phyloP scores from a whole-genome alignment of 352 stramenopile species.

The Globisporangium orthogonon region DNA sequence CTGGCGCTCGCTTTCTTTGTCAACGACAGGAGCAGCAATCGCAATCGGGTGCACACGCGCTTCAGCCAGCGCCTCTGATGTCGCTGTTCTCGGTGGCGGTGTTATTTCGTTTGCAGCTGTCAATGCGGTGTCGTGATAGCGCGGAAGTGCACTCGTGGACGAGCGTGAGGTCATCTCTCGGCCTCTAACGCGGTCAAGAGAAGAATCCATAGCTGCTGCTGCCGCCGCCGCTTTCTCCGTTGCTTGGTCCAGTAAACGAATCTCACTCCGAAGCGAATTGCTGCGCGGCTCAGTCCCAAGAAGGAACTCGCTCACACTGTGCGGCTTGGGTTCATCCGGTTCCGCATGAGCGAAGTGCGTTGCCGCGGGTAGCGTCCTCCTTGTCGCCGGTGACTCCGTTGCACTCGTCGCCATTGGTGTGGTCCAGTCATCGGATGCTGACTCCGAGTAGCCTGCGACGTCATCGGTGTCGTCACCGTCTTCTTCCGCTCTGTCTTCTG shows the following conservation, averaged over 20 bases:
- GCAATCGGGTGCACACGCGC: constrained; percentile 26
- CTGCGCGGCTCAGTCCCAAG: constrained; percentile 1
- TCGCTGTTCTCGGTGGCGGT: neutral
- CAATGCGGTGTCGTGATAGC: neutral
- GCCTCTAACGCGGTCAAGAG: no score
- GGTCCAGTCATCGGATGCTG: neutral
- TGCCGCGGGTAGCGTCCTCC: no score
- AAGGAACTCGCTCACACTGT: constrained; percentile 4
- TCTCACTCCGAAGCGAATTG: constrained; percentile 7
- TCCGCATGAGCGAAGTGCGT: neutral
- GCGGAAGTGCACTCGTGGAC: neutral
- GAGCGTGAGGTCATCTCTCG: neutral
- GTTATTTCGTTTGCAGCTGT: neutral
- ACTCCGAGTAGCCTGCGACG: neutral
- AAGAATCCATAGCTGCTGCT: neutral
- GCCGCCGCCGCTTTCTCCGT: constrained; percentile 2
- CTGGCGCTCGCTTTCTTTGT: constrained; percentile 10
- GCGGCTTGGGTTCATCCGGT: neutral
- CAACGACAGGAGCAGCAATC: constrained; percentile 1
- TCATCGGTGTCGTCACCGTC: constrained; percentile 5
- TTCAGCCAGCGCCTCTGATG: neutral
- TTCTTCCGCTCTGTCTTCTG: constrained; percentile 14
- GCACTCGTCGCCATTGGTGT: no score
- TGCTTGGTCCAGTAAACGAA: constrained; percentile 7
- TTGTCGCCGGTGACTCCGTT: no score